These are phyloP conservation scores for Cryptococcus sp. DNA, from an alignment of 1,284 basidiomycete species.

Conservation along the genomic window DNA sequence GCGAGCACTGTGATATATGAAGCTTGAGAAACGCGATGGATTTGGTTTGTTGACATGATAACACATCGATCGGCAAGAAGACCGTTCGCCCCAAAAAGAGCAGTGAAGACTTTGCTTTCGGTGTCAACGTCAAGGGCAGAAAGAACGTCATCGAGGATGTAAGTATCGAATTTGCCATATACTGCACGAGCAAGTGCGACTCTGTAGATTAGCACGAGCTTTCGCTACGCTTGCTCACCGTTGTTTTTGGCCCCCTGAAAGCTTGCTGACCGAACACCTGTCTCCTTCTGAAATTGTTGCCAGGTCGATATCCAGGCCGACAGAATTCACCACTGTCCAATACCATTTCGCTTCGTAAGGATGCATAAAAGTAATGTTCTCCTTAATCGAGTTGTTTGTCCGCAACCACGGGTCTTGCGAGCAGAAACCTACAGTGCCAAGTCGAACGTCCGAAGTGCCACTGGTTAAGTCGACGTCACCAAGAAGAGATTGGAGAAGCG, in stretches of 20 bases:
- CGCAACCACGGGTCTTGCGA: conserved; percentile 79
- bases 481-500: conserved; percentile 59
- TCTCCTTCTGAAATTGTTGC: conserved; percentile 72
- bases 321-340: conserved; percentile 68
- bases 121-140: conserved; percentile 72
- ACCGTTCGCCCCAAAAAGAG: conserved; percentile 16
- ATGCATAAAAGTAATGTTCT: conserved; percentile 66
- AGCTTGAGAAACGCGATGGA: conserved; percentile 17
- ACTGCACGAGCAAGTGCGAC: conserved; percentile 50
- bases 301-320: conserved; percentile 68
- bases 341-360: conserved; percentile 65
- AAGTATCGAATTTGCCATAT: conserved; percentile 58
- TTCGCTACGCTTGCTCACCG: conserved; percentile 56
- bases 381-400: conserved; percentile 53
- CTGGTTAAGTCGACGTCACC: conserved; percentile 63
- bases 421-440: conserved; percentile 71
- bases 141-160: conserved; percentile 80
- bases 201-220: not conserved
- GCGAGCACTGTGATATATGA: conserved; percentile 16
- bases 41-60: conserved; percentile 24
- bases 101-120: conserved; percentile 19
- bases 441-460: conserved; percentile 59
- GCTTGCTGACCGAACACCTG: conserved; percentile 10
- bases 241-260: conserved; percentile 71
- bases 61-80: conserved; percentile 12